Evolutionary conservation across 495 filamentous ascomycete genomes (phyloP).

Genomic region (Rhizodiscina lignyota): DNA sequence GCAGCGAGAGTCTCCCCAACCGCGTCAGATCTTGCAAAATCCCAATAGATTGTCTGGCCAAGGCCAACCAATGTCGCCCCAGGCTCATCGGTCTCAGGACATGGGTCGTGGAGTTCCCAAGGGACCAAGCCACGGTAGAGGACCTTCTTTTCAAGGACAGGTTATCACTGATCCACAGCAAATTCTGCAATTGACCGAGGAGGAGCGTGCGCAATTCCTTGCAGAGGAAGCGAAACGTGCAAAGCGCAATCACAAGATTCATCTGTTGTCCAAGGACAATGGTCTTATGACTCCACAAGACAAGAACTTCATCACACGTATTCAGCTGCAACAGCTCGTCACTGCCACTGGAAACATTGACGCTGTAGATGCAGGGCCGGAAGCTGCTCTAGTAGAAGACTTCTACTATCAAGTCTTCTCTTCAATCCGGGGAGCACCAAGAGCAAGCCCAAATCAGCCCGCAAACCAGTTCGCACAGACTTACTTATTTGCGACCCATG

Average conservation of each 20-base stretch:
- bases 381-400: slow-evolving; percentile 70
- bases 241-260: slow-evolving; percentile 97
- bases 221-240: slow-evolving; percentile 86
- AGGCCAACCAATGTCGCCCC: slow-evolving; percentile 15
- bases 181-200: slow-evolving; percentile 58
- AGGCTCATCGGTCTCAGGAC: slow-evolving; percentile 15
- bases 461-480: slow-evolving; percentile 94
- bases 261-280: slow-evolving; percentile 80
- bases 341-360: slow-evolving; percentile 74
- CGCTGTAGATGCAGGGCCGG: slow-evolving; percentile 45
- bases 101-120: slow-evolving; percentile 8
- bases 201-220: slow-evolving; percentile 59
- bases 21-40: slow-evolving; percentile 31
- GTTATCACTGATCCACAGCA: slow-evolving; percentile 56
- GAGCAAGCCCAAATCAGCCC: slow-evolving; percentile 79
- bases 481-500: slow-evolving; percentile 84
- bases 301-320: slow-evolving; percentile 97
- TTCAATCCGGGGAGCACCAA: slow-evolving; percentile 75
- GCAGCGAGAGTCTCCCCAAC: slow-evolving; percentile 24
- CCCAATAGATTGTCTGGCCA: slow-evolving; percentile 26
- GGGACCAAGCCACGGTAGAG: slow-evolving; percentile 16
- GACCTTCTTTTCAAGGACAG: slow-evolving; percentile 24
- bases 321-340: slow-evolving; percentile 91
- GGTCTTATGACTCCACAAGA: slow-evolving; percentile 98
- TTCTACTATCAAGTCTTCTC: slow-evolving; percentile 98